phyloP scores from a whole-genome alignment of 345 rosid species.

The Clausena lansium region DNA sequence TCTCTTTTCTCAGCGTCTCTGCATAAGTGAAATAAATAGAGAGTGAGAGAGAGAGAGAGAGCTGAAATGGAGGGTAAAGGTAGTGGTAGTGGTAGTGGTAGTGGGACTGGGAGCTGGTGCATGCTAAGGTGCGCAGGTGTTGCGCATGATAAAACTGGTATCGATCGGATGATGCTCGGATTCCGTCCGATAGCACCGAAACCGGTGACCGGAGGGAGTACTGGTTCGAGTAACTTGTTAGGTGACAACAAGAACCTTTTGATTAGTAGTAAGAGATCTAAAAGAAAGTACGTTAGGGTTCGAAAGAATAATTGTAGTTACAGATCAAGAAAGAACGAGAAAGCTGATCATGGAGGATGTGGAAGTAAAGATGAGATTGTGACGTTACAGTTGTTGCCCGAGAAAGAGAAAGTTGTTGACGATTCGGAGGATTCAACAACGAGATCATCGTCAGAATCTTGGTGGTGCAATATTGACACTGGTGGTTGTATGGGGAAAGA shows the following conservation, averaged over 20 bases:
- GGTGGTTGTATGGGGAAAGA: conserved; percentile 15
- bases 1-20: not conserved
- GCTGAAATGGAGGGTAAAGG: conserved; percentile 25
- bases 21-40: conserved; percentile 20
- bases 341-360: not conserved
- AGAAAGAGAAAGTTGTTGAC: conserved; percentile 22
- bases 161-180: conserved; percentile 61
- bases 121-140: conserved; percentile 22
- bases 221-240: conserved; percentile 10
- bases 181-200: conserved; percentile 94
- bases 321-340: conserved; percentile 23
- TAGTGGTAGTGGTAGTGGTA: not conserved
- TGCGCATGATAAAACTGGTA: conserved; percentile 40
- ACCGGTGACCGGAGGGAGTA: conserved; percentile 38
- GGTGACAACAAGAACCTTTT: conserved; percentile 21
- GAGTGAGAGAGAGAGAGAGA: conserved; percentile 6
- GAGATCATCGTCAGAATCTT: conserved; percentile 8
- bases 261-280: conserved; percentile 37
- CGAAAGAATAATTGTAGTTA: conserved; percentile 30
- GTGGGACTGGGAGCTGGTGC: conserved; percentile 15
- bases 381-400: conserved; percentile 63
- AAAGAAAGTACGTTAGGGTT: conserved; percentile 79
- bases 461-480: conserved; percentile 24
- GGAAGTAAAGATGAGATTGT: conserved; percentile 21
- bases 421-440: conserved; percentile 16